Percentiles rank a stretch among this genome's conserved stretches.
Evolutionary conservation across 192 early-diverging fungal species (phyloP).

Genomic region (Coemansia reversa): DNA sequence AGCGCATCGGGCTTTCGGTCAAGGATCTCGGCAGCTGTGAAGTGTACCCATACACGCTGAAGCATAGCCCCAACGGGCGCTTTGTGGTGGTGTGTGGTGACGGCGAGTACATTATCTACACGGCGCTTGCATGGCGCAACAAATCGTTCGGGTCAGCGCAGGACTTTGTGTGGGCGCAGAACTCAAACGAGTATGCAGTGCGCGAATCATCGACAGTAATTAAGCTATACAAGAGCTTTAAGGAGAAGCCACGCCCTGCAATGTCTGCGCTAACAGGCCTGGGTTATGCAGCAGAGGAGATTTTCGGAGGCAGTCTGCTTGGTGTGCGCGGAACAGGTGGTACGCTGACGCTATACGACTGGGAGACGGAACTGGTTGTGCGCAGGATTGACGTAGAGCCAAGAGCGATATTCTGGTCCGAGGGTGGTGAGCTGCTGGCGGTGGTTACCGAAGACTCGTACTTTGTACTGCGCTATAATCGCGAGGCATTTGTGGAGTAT

Average conservation of each 20-base stretch:
- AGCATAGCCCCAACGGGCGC: constrained; percentile 97
- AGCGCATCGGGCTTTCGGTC: constrained; percentile 74
- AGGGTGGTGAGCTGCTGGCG: constrained; percentile 86
- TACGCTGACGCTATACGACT: constrained; percentile 93
- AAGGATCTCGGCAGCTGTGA: constrained; percentile 99
- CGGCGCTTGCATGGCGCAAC: constrained; percentile 99
- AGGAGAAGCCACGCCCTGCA: constrained; percentile 70
- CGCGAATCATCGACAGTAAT: constrained; percentile 90
- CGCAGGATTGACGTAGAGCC: constrained; percentile 93
- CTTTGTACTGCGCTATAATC: constrained; percentile 92
- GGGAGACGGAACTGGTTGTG: constrained; percentile 89
- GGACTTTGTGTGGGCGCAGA: constrained; percentile 97
- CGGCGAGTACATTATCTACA: constrained; percentile 99
- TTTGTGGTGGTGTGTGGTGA: constrained; percentile 99
- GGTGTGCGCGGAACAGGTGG: constrained; percentile 74
- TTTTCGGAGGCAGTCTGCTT: constrained; percentile 90
- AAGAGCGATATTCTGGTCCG: constrained; percentile 92
- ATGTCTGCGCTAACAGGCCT: constrained; percentile 63
- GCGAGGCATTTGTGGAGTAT: constrained; percentile 76
- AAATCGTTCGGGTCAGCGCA: constrained; percentile 94
- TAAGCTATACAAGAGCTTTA: constrained; percentile 93
- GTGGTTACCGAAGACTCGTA: constrained; percentile 93
- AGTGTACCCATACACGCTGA: constrained; percentile 91
- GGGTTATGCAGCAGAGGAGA: constrained; percentile 86
- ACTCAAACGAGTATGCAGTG: constrained; percentile 96